These are phyloP conservation scores for Aspergillus melleus DNA, from an alignment of 2,329 filamentous ascomycete species.

Conservation along the genomic window DNA sequence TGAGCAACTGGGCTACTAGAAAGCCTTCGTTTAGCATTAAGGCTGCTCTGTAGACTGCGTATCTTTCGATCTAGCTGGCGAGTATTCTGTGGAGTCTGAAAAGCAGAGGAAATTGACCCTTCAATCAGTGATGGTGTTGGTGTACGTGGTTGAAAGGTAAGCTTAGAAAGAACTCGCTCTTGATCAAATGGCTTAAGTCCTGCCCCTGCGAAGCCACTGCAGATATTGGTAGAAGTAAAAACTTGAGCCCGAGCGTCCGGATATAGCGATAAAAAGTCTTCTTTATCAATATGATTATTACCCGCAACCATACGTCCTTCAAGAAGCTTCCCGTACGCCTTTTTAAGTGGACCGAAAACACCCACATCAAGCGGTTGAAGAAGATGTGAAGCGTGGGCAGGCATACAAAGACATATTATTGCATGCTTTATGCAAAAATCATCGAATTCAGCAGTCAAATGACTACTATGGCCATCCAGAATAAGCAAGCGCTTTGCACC, in stretches of 20 bases:
- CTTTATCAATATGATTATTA: slow-evolving; percentile 10
- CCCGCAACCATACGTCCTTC: neutral
- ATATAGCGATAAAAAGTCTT: slow-evolving; percentile 10
- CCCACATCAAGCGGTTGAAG: slow-evolving; percentile 7
- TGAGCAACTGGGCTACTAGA: too few species aligned
- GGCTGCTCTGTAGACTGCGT: too few species aligned
- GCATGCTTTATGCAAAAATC: too few species aligned
- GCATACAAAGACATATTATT: slow-evolving; percentile 3
- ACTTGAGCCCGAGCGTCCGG: neutral
- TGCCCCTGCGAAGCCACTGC: slow-evolving; percentile 6
- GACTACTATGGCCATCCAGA: too few species aligned
- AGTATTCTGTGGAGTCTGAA: too few species aligned
- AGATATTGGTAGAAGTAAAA: slow-evolving; percentile 7
- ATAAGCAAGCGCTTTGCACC: too few species aligned
- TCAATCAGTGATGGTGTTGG: too few species aligned
- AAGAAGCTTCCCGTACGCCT: slow-evolving; percentile 5
- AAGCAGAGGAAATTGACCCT: too few species aligned
- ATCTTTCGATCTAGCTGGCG: too few species aligned
- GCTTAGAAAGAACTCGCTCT: slow-evolving; percentile 4
- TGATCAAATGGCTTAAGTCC: slow-evolving; percentile 7
- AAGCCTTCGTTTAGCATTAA: too few species aligned
- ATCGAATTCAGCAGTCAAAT: too few species aligned
- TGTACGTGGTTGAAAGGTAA: slow-evolving; percentile 7
- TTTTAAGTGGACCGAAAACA: slow-evolving; percentile 8
- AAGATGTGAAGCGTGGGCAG: slow-evolving; percentile 8